Percentiles rank a stretch among this genome's conserved stretches.
Evolutionary conservation across 2,329 filamentous ascomycete species (phyloP).

Genomic region (Aspergillus alliaceus): DNA sequence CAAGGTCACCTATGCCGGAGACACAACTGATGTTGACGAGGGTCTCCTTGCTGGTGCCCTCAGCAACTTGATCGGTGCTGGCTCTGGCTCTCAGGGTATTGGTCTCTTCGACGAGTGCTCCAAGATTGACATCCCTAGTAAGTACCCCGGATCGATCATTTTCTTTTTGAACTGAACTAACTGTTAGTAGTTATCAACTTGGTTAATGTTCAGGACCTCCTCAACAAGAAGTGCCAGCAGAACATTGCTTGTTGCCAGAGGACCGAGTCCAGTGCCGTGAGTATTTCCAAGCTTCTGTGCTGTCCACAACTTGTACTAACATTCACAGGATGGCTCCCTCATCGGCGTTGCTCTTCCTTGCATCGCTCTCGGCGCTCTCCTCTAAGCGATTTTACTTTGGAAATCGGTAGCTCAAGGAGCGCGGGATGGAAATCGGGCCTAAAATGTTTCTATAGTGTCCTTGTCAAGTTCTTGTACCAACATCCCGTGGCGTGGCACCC

Average conservation of each 20-base stretch:
- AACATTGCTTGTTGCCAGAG: slow-evolving; percentile 44
- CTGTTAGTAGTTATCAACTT: slow-evolving; percentile 28
- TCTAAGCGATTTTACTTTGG: slow-evolving; percentile 29
- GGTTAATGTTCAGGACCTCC: too few relatives aligned
- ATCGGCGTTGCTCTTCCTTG: slow-evolving; percentile 39
- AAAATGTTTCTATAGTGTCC: neutral
- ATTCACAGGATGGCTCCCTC: slow-evolving; percentile 30
- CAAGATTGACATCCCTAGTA: slow-evolving; percentile 37
- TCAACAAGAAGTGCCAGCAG: slow-evolving; percentile 42
- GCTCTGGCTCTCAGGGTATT: slow-evolving; percentile 33
- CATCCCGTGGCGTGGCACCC: slow-evolving; percentile 28
- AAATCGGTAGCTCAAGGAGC: neutral
- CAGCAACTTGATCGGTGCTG: slow-evolving; percentile 34
- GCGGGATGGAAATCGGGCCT: slow-evolving; percentile 17
- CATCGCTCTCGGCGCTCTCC: slow-evolving; percentile 38
- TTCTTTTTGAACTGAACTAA: too few relatives aligned
- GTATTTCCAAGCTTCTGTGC: slow-evolving; percentile 1
- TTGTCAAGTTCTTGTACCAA: slow-evolving; percentile 23
- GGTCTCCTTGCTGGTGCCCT: slow-evolving; percentile 36
- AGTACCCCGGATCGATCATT: too few relatives aligned
- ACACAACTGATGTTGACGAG: slow-evolving; percentile 32
- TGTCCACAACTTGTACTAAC: fast-evolving
- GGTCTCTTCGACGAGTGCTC: slow-evolving; percentile 45
- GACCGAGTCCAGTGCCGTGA: slow-evolving; percentile 31
- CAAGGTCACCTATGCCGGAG: slow-evolving; percentile 37